Conservation (phyloP, 106 monocot genomes). For the Agapanthus africanus region DNA sequence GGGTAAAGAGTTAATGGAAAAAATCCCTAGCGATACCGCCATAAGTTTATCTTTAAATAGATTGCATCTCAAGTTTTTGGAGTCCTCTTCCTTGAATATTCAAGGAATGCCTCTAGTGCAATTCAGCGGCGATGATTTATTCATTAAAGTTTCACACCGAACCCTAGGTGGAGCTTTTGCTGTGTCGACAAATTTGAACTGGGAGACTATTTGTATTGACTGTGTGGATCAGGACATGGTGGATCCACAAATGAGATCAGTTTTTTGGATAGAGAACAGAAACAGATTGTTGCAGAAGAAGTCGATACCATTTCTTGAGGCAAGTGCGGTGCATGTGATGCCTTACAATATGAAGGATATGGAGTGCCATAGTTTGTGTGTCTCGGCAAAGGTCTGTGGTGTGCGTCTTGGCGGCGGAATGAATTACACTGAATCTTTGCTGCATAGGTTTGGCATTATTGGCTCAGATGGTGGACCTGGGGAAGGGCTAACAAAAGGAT, state of each 20-base stretch:
- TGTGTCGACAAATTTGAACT: constrained; percentile 66
- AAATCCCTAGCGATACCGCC: constrained; percentile 85
- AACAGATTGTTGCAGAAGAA: constrained; percentile 35
- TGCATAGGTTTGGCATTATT: constrained; percentile 90
- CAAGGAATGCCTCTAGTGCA: constrained; percentile 68
- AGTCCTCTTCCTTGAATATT: constrained; percentile 34
- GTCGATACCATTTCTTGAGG: constrained; percentile 55
- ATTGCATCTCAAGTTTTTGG: constrained; percentile 66
- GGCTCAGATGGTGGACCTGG: constrained; percentile 93
- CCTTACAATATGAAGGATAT: constrained; percentile 68
- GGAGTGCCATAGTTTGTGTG: constrained; percentile 82
- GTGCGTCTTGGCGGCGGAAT: constrained; percentile 97
- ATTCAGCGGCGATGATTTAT: constrained; percentile 70
- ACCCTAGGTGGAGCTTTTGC: constrained; percentile 94
- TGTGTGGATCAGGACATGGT: constrained; percentile 60
- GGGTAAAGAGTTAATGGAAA: constrained; percentile 46
- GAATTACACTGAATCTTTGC: constrained; percentile 80
- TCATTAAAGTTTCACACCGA: constrained; percentile 77
- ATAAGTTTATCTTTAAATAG: constrained; percentile 61
- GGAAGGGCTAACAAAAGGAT: constrained; percentile 67
- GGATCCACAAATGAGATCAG: constrained; percentile 70
- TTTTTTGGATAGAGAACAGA: constrained; percentile 76
- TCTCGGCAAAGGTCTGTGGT: constrained; percentile 51
- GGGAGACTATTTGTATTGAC: constrained; percentile 57
- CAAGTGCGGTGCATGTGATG: constrained; percentile 68